Evolutionary conservation across 164 flowering plant genomes (phyloP), one percentile per base, ranked within the genome.

Genomic region (Stephania cephalantha): DNA sequence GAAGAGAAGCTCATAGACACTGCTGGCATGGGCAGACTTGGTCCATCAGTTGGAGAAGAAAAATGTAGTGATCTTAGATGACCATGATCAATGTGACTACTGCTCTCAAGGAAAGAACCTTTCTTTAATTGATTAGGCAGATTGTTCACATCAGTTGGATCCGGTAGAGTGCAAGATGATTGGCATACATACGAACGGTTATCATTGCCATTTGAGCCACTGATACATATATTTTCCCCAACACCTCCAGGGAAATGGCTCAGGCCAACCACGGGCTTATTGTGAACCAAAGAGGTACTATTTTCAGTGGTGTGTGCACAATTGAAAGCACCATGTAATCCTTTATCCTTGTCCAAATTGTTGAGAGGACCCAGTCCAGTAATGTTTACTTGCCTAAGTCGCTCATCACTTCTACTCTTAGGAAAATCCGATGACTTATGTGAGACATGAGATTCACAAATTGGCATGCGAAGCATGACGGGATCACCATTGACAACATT

Each of bases 1-100:
- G 79, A 77, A 30, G 85, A 73, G 70, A 77, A 70, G 48, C 79
- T 83, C 53, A 75, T 65, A 55, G 87, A 74, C 44, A 72, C 75
- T 44, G 64, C 71, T 58, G 79, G 69, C 45, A 80, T 64, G 35
- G 79, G 78, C 13, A 77, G 29, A 75, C 58, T 55, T 68, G 76
- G 11, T 69, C 79, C 81, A 74, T 73, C 63, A 48, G 76, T 64
- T 35, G 67, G 48, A 61, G 77, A 50, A 70, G 75, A 69, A 76
- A 71, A 71, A 75, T 69, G 44, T 45, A 18, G 13, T 18, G 85
- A 72, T 75, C 79, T 75, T 29, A 35, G 61, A 61, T 58, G 53
- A 70, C 58, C 74, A 68, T 68, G 71, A 78, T 78, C 82, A 63
- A 35, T 46, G 45, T 74, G 81, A 10, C 77, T 79, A 73, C 46